Percentiles rank a stretch among this genome's conserved stretches.
These are phyloP conservation scores for Isatis tinctoria DNA, from an alignment of 345 rosid genomes.

Conservation along the genomic window DNA sequence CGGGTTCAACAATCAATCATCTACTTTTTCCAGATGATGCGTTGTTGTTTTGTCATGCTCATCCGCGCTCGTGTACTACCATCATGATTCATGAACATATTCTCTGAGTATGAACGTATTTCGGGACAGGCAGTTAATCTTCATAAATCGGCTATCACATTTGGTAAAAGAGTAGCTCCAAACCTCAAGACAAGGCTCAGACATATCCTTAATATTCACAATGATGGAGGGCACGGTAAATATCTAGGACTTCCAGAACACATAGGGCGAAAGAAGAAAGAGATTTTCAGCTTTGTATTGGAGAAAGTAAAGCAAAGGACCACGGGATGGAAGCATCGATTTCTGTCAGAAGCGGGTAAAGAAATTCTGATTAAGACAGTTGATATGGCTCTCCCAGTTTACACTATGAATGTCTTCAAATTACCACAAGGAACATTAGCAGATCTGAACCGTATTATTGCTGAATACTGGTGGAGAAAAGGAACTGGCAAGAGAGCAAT, in stretches of 20 bases:
- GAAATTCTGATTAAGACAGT: neutral
- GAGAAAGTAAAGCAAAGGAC: neutral
- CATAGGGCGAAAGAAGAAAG: neutral
- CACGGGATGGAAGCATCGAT: neutral
- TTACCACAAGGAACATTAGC: neutral
- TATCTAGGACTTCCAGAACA: neutral
- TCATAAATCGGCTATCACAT: neutral
- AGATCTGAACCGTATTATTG: neutral
- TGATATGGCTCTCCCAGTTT: fast-evolving
- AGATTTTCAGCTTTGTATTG: neutral
- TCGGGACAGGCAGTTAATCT: neutral
- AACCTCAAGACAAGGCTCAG: neutral
- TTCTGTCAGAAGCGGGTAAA: neutral
- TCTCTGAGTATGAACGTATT: too few relatives aligned
- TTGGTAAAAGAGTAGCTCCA: fast-evolving
- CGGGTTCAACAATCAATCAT: too few relatives aligned
- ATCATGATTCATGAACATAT: too few relatives aligned
- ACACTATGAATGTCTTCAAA: neutral
- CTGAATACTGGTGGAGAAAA: neutral
- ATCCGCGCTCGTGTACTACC: too few relatives aligned
- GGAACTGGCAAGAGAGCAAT: neutral
- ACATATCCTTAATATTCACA: neutral
- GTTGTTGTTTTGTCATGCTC: too few relatives aligned
- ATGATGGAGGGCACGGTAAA: neutral
- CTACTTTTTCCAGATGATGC: too few relatives aligned